Base-by-base conservation (phyloP, 78 protist species). In the Pigoraptor vietnamica region DNA sequence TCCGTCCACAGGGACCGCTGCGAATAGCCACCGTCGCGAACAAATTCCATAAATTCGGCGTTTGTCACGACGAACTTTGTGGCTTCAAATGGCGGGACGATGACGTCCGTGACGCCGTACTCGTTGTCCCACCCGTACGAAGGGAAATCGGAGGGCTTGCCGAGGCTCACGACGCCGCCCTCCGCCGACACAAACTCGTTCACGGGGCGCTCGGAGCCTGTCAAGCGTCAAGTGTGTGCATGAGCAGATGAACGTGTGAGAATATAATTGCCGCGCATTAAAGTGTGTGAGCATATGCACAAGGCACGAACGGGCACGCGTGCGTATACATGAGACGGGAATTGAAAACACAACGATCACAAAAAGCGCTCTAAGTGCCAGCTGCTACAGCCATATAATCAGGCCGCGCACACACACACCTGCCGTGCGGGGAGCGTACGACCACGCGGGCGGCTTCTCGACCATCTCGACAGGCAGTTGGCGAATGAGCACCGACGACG, bases 71-170 rank as follows among this genome's bases (percentile, higher is more conserved):
- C 86, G 93, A 6, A 91, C 92, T 93, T 89, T 39, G 87, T 24
- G 29, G 91, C 95, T 38, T 91, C 32, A 89, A 95, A 95, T 24
- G 39, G 38, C 56, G 79, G 40, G 56, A 91, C 95, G 36, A n/a
- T 23, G 25, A 37, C 32, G 37, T 23, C 24, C 81, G 1, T 1
- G 29, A 0, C 6, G 24, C 96, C 97, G 39, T 89, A 92, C 87
- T 95, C 97, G 91, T 55, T 67, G 93, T 95, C 97, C 97, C 97
- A 95, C 19, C 95, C 95, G 90, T 86, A 95, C 1, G 40, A 25
- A n/a, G 87, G 48, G 48, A 34, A 38, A 84, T 40, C 81, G 32
- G 25, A 37, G 29, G 91, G 88, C 90, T 92, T 92, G 79, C 93
- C 93, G 24, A 91, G 89, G 38, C 23, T 24, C 39, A 91, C 90